Percentiles rank a stretch among this genome's conserved stretches.
phyloP scores from a whole-genome alignment of 2,329 filamentous ascomycete species.

The Drechslerella dactyloides region DNA sequence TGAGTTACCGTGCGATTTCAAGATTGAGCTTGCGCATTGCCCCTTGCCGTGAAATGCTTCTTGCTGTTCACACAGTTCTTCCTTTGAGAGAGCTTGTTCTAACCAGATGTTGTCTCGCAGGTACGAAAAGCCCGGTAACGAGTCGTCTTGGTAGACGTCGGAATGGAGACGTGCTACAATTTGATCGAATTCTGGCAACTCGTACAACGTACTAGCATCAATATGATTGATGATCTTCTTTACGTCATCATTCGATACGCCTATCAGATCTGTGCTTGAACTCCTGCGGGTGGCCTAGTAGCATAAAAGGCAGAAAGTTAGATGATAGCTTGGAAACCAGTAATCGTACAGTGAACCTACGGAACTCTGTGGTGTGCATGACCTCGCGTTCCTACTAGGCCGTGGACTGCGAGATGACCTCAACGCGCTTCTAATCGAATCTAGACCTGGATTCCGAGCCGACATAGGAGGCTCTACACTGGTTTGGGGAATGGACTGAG shows the following conservation, averaged over 20 bases:
- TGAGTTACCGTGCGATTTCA: neutral
- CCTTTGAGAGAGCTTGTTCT: conserved; percentile 17
- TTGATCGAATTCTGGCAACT: conserved; percentile 3
- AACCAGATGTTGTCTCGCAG: conserved; percentile 23
- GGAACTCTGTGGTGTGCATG: neutral
- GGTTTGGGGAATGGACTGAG: neutral
- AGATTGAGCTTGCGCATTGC: neutral
- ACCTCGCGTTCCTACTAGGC: neutral
- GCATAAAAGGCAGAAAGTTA: neutral
- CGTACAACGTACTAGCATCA: neutral
- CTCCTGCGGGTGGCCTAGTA: neutral
- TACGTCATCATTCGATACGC: neutral
- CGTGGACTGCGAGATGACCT: neutral
- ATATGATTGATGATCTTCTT: neutral
- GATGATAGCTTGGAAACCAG: neutral
- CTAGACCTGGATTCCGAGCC: neutral
- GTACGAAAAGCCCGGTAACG: conserved; percentile 10
- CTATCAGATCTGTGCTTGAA: neutral
- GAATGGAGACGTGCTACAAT: neutral
- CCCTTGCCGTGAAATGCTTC: conserved; percentile 6
- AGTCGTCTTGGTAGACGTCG: neutral
- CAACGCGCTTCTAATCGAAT: neutral
- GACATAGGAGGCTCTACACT: neutral
- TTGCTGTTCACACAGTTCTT: conserved; percentile 20
- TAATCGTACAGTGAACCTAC: neutral